Evolutionary conservation across 805 yeast species (phyloP).

Genomic region (Ogataea nakhonphanomensis): DNA sequence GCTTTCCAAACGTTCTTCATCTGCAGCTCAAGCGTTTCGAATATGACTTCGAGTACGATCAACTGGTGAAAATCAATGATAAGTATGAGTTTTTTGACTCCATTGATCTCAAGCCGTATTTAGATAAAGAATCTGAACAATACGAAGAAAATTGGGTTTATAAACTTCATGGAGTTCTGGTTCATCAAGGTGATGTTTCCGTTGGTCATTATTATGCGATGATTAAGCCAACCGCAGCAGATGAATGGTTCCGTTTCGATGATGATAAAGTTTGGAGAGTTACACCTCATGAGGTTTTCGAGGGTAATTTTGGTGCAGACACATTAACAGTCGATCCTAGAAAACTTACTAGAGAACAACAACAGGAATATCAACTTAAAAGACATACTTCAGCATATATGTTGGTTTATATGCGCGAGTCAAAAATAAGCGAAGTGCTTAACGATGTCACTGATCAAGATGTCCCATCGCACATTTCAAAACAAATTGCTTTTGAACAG

Average conservation of each 20-base stretch:
- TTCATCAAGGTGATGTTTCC: slow-evolving; percentile 93
- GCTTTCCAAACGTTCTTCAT: slow-evolving; percentile 90
- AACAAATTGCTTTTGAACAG: slow-evolving; percentile 60
- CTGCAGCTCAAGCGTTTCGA: slow-evolving; percentile 92
- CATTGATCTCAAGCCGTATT: slow-evolving; percentile 74
- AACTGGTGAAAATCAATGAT: slow-evolving; percentile 87
- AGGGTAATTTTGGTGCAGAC: slow-evolving; percentile 87
- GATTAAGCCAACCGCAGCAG: slow-evolving; percentile 71
- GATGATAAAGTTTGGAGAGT: slow-evolving; percentile 93
- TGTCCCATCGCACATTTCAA: slow-evolving; percentile 66
- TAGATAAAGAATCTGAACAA: slow-evolving; percentile 53
- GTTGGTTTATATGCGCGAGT: slow-evolving; percentile 85
- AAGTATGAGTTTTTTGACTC: slow-evolving; percentile 83
- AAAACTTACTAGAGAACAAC: slow-evolving; percentile 54
- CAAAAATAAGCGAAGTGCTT: slow-evolving; percentile 53
- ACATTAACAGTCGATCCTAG: slow-evolving; percentile 47
- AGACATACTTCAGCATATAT: slow-evolving; percentile 94
- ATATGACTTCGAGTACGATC: slow-evolving; percentile 86
- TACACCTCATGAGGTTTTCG: slow-evolving; percentile 79
- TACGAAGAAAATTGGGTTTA: slow-evolving; percentile 67
- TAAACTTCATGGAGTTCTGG: slow-evolving; percentile 87
- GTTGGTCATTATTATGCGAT: slow-evolving; percentile 96
- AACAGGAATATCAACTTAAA: slow-evolving; percentile 60
- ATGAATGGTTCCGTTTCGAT: slow-evolving; percentile 87
- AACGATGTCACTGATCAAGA: slow-evolving; percentile 52